These are phyloP conservation scores for Lippia alba DNA, from an alignment of 305 asterid genomes.

Conservation along the genomic window DNA sequence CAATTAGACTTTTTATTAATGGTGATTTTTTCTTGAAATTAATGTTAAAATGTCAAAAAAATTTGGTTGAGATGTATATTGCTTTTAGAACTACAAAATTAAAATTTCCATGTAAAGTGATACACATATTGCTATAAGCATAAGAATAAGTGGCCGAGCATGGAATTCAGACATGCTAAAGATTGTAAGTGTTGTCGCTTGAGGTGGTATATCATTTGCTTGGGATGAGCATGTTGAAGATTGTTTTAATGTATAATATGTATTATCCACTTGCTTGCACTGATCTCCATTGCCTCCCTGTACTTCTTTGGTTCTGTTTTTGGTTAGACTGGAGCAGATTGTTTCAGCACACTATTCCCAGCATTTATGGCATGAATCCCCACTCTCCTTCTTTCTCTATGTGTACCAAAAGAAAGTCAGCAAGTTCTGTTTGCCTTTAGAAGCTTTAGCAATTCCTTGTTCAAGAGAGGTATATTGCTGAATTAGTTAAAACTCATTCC, in stretches of 20 bases:
- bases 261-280: constrained; percentile 11
- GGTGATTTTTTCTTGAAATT: constrained; percentile 1
- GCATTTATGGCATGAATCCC: constrained; percentile 1
- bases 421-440: constrained; percentile 18
- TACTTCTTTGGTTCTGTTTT: background rate
- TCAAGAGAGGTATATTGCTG: constrained; percentile 1
- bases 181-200: constrained; percentile 22
- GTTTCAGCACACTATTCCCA: background rate
- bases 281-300: background rate
- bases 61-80: background rate
- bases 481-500: background rate
- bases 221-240: background rate
- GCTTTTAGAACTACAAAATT: background rate
- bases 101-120: background rate
- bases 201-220: constrained; percentile 4
- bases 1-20: constrained; percentile 1
- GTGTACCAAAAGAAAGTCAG: background rate
- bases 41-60: constrained; percentile 1
- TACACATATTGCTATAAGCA: constrained; percentile 17
- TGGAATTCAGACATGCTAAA: constrained; percentile 11
- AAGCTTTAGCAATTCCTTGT: background rate
- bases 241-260: constrained; percentile 5
- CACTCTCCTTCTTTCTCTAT: background rate
- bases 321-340: background rate
- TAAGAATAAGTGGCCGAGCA: background rate